Base-by-base conservation (phyloP, 2,329 filamentous ascomycete species). In the Paraphoma chrysanthemicola region DNA sequence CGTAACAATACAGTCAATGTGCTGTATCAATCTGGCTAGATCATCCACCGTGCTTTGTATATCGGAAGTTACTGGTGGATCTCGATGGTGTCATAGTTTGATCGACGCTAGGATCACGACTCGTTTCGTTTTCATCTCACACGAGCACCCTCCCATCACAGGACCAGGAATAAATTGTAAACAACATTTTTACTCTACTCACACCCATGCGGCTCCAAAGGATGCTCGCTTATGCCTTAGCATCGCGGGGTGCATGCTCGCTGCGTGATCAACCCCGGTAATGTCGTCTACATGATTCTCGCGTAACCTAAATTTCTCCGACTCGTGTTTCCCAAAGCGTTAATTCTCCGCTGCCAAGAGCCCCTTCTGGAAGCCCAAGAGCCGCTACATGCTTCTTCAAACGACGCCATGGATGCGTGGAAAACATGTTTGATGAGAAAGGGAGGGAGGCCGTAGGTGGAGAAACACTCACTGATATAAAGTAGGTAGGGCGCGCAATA, bases 271-370 rank as follows among this genome's bases (percentile, higher is more conserved):
- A 14, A 10, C 2, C 10, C 33, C 33, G 2, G 33, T 36, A 36
- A 36, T 10, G 33, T 36, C 33, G 14, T 14, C 33, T 42, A n/a
- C 39, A n/a, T 8, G 8, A 8, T 18, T 14, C 28, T 31, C 23
- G 48, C 48, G 44, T 31, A 17, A 23, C 33, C 9, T 18, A 38
- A 36, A 43, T 33, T 16, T 51, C 39, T 51, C 48, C 48, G 48
- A 23, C 14, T 44, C 36, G n/a, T 16, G 2, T 12, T 36, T 11
- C 16, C 41, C 36, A 17, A 51, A 12, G n/a, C 10, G 17, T 12
- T 18, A 51, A 51, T 51, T 51, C 48, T 51, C 48, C 48, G 48
- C 30, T 36, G 48, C 48, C 48, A 51, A 44, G 48, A n/a, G 23
- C 23, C 16, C 36, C 42, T 43, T 51, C 39, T 11, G 42, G 10